Base-by-base conservation (phyloP, 2,329 filamentous ascomycete genomes). In the Sclerotinia minor region DNA sequence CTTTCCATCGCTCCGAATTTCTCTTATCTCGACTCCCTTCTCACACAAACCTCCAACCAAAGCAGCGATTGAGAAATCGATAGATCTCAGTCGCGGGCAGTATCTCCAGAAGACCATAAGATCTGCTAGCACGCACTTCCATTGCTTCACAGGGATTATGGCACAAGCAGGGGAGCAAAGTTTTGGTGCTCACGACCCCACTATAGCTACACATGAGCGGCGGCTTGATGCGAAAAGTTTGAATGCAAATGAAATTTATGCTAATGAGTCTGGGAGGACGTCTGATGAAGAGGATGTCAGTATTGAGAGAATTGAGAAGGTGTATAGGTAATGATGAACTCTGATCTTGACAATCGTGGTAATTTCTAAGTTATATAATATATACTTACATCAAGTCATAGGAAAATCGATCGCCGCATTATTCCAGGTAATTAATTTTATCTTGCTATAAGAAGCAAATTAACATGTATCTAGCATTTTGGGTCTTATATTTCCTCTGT, bases 401-500 rank as follows among this genome's bases (percentile, higher is more conserved):
- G 75, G 72, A 87, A 86, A 77, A 80, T 87, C 45, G 85, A 87
- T 71, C 80, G 80, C n/a, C 80, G 85, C 24, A 86, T 87, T 69
- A 82, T 86, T 69, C 83, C 84, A 72, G 79, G 80, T 80, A 47
- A 52, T 44, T 45, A 9, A 57, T 50, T 53, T 41, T 29, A 29
- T 38, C 9, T 8, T 21, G 7, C 29, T 24, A 53, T 19, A n/a
- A 47, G 29, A 63, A n/a, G 32, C 35, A 21, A 5, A 53, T 15
- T 64, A n/a, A 65, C 29, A 69, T 24, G 47, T 54, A 54, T 19
- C 29, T 70, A 84, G 92, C 93, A 41, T 94, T 97, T 79, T 97
- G 93, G 93, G 79, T 89, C 21, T 84, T 97, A 21, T 97, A 97
- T 81, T 97, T 97, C 77, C 85, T 97, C 71, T 95, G 92, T 83